Evolutionary conservation across 192 early-diverging fungal genomes (phyloP).

Genomic region (Obelidium mucronatum): DNA sequence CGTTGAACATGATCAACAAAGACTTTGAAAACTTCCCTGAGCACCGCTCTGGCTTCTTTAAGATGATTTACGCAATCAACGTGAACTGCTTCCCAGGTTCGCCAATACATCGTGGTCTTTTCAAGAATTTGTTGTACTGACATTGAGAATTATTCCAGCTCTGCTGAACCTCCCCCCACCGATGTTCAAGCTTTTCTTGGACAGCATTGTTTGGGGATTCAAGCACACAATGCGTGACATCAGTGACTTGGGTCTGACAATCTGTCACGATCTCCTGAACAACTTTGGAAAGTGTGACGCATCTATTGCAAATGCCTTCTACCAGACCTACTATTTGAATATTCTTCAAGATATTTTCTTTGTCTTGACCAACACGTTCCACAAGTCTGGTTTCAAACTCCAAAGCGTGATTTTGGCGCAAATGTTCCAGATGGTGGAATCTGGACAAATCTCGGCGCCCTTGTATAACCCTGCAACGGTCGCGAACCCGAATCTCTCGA

Average conservation of each 20-base stretch:
- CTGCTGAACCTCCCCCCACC: slow-evolving; percentile 80
- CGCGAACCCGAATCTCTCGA: slow-evolving; percentile 78
- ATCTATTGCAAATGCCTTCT: slow-evolving; percentile 82
- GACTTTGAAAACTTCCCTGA: slow-evolving; percentile 98
- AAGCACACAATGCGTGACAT: slow-evolving; percentile 99
- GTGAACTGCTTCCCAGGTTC: slow-evolving; percentile 88
- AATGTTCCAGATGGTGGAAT: slow-evolving; percentile 88
- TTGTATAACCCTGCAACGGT: slow-evolving; percentile 80
- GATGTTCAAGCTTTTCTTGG: slow-evolving; percentile 92
- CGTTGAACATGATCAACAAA: slow-evolving; percentile 99
- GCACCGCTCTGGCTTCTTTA: slow-evolving; percentile 95
- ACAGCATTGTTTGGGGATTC: slow-evolving; percentile 97
- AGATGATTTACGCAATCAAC: slow-evolving; percentile 91
- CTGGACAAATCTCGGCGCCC: slow-evolving; percentile 84
- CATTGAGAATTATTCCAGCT: slow-evolving; percentile 67
- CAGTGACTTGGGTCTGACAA: slow-evolving; percentile 88
- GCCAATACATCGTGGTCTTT: no score
- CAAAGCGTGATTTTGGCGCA: slow-evolving; percentile 91
- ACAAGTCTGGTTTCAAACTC: slow-evolving; percentile 96
- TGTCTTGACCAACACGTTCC: slow-evolving; percentile 95
- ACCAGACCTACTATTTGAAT: slow-evolving; percentile 89
- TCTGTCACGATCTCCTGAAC: slow-evolving; percentile 85
- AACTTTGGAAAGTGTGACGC: slow-evolving; percentile 82
- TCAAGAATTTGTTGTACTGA: no score
- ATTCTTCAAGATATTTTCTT: slow-evolving; percentile 96